Base-by-base conservation (phyloP, 192 early-diverging fungal genomes). In the Backusella parvicylindrica region DNA sequence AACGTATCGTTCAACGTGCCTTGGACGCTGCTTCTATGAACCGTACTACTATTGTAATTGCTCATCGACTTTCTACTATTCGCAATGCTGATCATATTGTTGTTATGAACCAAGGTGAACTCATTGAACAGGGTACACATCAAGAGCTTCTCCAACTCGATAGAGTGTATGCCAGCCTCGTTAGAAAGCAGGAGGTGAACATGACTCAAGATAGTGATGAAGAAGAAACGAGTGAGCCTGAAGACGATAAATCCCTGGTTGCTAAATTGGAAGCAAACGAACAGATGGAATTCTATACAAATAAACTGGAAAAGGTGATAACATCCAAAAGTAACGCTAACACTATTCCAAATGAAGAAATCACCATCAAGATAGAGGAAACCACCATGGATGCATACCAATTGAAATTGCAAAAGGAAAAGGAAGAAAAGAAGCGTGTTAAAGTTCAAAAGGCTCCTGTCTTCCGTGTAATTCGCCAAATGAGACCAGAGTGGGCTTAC, bases 51-150 rank as follows among this genome's bases (percentile, higher is more conserved):
- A 91, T 98, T 77, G 91, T 93, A 2, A 91, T 98, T 79, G 96
- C 96, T 5, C 89, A 96, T 79, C 90, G 96, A 28, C 81, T 98
- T 47, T 95, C 93, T 41, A 98, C 96, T n/a, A 91, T 98, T 71
- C 84, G 87, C 43, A 89, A 95, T 63, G 91, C 94, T 9, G 90
- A 97, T 80, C 71, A 87, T 40, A 98, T 98, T 75, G 90, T 94
- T n/a, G 95, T 96, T 15, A 87, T 97, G 72, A 78, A 88, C 80
- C 63, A 89, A 66, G 93, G 93, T 30, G 73, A 77, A 3, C 78
- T 95, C 65, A 84, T 91, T 18, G 93, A 96, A 82, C 70, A 82
- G n/a, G 97, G 97, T 18, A 88, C 82, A 32, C 95, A 96, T 78
- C 83, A 90, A 30, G 85, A 94, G 76, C 84, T 98, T 47, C 64